Conservation (phyloP, 345 rosid genomes). For the Populus davidiana region DNA sequence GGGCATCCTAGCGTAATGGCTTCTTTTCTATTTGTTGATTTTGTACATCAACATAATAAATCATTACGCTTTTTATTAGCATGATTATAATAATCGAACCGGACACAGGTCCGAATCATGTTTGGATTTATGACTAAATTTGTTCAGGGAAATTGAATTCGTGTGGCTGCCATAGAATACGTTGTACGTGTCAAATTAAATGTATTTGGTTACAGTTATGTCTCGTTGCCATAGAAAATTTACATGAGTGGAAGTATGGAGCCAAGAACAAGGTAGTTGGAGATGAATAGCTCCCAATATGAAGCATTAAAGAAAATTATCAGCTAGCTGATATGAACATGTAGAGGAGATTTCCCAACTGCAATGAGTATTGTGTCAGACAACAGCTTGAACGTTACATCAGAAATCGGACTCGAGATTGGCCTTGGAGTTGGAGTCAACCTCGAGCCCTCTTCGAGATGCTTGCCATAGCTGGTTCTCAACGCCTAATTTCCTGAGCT, state of each 20-base stretch:
- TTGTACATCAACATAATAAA: no score
- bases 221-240: not conserved
- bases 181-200: no score
- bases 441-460: slow-evolving; percentile 50
- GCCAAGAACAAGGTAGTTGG: not conserved
- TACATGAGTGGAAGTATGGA: not conserved
- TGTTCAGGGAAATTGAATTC: no score
- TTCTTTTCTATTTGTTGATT: no score
- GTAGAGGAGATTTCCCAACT: not conserved
- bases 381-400: not conserved
- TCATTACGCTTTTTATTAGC: no score
- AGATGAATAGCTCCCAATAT: not conserved
- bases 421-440: slow-evolving; percentile 33
- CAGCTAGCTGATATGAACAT: not conserved
- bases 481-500: slow-evolving; percentile 69
- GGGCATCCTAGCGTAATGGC: no score
- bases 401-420: slow-evolving; percentile 41
- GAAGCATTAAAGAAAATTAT: not conserved
- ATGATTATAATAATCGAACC: no score
- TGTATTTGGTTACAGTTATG: not conserved
- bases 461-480: slow-evolving; percentile 78
- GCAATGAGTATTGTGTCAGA: not conserved
- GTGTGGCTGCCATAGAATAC: no score
- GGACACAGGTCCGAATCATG: no score
- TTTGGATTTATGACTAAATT: not conserved